Percentiles rank a stretch among this genome's conserved stretches.
Conservation (phyloP, 768 basidiomycete genomes). For the Psilocybe cubensis region DNA sequence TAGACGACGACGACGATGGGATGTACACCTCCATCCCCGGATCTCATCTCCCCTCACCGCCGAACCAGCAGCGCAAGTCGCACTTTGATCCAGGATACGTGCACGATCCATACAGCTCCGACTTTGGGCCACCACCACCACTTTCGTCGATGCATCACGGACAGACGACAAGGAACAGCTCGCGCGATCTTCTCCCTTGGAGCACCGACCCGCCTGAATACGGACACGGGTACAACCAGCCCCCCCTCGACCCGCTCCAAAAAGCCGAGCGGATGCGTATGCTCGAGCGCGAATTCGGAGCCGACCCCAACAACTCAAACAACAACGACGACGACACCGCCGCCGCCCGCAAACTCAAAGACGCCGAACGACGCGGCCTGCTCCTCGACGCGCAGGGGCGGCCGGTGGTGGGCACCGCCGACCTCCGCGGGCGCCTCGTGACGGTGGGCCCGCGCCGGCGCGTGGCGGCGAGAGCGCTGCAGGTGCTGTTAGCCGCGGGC, state of each 20-base stretch:
- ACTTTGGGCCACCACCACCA: constrained; percentile 26
- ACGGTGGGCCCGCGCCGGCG: constrained; percentile 69
- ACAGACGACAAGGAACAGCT: no score
- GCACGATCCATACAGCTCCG: constrained; percentile 26
- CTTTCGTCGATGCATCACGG: constrained; percentile 37
- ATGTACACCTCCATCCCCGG: constrained; percentile 30
- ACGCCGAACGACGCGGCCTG: no score
- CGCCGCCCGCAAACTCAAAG: no score
- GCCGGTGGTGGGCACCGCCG: constrained; percentile 59
- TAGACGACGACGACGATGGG: constrained; percentile 16
- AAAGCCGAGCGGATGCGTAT: constrained; percentile 74
- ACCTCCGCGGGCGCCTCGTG: constrained; percentile 58
- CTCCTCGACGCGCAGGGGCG: constrained; percentile 50
- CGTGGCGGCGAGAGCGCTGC: constrained; percentile 46
- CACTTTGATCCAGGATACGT: constrained; percentile 40
- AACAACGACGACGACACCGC: constrained; percentile 25
- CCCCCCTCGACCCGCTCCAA: constrained; percentile 46
- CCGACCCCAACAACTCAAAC: constrained; percentile 31
- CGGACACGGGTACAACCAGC: no score
- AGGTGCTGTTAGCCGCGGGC: constrained; percentile 53
- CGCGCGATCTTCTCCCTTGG: constrained; percentile 57
- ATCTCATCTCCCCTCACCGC: constrained; percentile 21
- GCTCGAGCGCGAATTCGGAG: constrained; percentile 70
- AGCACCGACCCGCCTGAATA: constrained; percentile 48
- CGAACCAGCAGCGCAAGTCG: constrained; percentile 18